Evolutionary conservation across 495 filamentous ascomycete species (phyloP).

Genomic region (Lindgomyces ingoldianus): DNA sequence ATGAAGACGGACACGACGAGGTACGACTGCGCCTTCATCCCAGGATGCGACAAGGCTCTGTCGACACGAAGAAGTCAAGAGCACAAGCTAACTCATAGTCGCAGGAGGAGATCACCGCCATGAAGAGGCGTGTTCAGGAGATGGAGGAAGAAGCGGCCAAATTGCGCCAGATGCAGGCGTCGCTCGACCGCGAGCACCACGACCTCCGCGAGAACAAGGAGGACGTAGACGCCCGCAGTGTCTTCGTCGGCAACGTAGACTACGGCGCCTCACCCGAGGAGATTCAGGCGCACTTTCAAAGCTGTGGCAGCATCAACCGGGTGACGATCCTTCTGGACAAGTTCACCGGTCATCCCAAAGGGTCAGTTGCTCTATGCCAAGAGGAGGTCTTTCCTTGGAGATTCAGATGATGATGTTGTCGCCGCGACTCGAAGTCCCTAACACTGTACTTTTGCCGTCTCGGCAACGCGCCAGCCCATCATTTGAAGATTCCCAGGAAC

Average conservation of each 20-base stretch:
- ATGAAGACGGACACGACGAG: constrained; percentile 41
- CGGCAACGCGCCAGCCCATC: neutral
- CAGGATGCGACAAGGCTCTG: neutral
- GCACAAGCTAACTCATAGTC: constrained; percentile 8
- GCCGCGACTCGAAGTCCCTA: neutral
- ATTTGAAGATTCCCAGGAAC: constrained; percentile 16
- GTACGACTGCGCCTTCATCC: constrained; percentile 18
- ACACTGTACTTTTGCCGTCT: neutral
- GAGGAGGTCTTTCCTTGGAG: constrained; percentile 38
- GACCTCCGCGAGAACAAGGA: constrained; percentile 90
- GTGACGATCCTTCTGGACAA: constrained; percentile 98
- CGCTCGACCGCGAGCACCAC: constrained; percentile 78
- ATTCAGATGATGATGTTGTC: constrained; percentile 19
- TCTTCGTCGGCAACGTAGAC: constrained; percentile 99
- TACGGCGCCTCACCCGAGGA: constrained; percentile 98
- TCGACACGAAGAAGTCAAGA: neutral
- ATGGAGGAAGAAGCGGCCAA: constrained; percentile 99
- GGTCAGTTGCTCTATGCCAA: constrained; percentile 60
- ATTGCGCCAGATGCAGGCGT: constrained; percentile 93
- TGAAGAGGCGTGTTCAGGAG: constrained; percentile 97
- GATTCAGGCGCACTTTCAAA: constrained; percentile 98
- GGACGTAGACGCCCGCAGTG: constrained; percentile 90
- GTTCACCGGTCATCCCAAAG: constrained; percentile 97
- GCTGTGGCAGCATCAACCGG: constrained; percentile 94
- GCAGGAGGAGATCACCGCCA: constrained; percentile 92